phyloP scores from a whole-genome alignment of 441 rosid genomes.

The Sinapis alba region DNA sequence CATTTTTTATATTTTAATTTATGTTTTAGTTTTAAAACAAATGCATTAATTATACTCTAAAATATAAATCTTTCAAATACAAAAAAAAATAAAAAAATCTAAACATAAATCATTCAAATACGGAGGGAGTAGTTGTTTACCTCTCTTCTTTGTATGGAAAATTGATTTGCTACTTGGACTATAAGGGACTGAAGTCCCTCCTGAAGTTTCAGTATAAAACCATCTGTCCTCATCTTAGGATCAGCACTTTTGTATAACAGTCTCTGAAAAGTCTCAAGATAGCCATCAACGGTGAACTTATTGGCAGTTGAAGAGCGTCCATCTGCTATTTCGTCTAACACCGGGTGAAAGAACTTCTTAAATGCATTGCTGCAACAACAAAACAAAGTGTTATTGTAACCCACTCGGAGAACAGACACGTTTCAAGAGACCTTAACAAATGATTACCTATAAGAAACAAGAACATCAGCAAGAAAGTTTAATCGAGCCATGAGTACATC shows the following conservation, averaged over 20 bases:
- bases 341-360: constrained; percentile 61
- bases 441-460: constrained; percentile 72
- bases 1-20: too few relatives aligned
- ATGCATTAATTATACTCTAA: too few relatives aligned
- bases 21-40: too few relatives aligned
- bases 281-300: constrained; percentile 42
- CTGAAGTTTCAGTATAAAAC: constrained; percentile 54
- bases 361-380: constrained; percentile 60
- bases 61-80: too few relatives aligned
- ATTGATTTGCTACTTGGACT: constrained; percentile 45
- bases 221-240: constrained; percentile 29
- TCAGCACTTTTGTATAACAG: constrained; percentile 46
- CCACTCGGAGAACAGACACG: constrained; percentile 1
- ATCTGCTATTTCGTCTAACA: constrained; percentile 42
- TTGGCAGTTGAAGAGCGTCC: constrained; percentile 30
- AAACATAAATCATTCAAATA: too few relatives aligned
- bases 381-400: background rate
- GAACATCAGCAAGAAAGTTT: constrained; percentile 71
- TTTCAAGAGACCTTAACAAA: background rate
- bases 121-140: background rate
- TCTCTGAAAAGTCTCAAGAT: constrained; percentile 54
- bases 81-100: too few relatives aligned
- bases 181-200: constrained; percentile 49
- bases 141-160: constrained; percentile 58
- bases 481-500: constrained; percentile 46